phyloP scores from a whole-genome alignment of 73 alveolate species.

The Paraurostyla sp. region DNA sequence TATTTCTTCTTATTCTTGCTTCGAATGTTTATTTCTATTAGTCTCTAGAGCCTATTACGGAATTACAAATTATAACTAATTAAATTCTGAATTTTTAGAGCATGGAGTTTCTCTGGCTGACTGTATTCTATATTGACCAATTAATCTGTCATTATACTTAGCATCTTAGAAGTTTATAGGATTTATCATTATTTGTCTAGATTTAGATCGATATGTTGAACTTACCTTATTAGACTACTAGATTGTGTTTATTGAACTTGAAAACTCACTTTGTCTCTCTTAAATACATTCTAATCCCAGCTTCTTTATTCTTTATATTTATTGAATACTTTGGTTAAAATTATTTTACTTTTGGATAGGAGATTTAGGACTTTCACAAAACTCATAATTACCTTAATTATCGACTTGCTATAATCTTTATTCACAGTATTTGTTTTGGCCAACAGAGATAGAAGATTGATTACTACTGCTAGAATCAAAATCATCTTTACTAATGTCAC shows the following conservation, averaged over 20 bases:
- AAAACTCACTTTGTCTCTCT: slow-evolving; percentile 17
- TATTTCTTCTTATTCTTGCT: neutral
- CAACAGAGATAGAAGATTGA: too few species aligned
- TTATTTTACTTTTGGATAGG: neutral
- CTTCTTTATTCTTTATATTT: neutral
- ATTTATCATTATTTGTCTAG: neutral
- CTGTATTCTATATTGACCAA: neutral
- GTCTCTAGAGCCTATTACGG: neutral
- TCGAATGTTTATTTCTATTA: neutral
- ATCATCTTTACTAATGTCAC: neutral
- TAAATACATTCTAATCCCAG: neutral
- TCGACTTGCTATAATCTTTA: too few species aligned
- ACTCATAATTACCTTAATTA: too few species aligned
- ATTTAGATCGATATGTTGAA: neutral
- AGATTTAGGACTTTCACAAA: too few species aligned
- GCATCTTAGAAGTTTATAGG: too few species aligned
- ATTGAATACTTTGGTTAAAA: neutral
- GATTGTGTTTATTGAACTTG: slow-evolving; percentile 13
- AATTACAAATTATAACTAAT: neutral
- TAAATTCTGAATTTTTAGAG: neutral
- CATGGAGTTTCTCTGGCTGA: slow-evolving; percentile 40
- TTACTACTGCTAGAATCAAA: neutral
- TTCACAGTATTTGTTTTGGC: too few species aligned
- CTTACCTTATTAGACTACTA: neutral
- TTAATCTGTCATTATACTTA: neutral